Percentiles rank a stretch among this genome's conserved stretches.
These are phyloP conservation scores for Chlamydomonas sp. DNA, from an alignment of 139 green algal genomes.

Conservation along the genomic window DNA sequence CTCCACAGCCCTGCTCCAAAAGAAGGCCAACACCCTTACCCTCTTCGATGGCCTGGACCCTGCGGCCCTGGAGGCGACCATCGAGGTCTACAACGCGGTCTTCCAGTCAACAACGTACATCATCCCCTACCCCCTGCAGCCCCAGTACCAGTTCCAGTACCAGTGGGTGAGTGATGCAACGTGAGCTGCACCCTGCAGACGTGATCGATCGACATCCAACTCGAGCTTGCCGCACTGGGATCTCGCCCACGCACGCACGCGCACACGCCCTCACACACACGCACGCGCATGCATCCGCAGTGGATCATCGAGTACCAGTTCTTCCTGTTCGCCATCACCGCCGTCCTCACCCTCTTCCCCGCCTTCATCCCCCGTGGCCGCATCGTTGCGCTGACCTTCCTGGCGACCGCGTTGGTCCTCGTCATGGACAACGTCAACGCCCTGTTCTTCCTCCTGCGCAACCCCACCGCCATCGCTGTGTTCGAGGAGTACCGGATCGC, in stretches of 20 bases:
- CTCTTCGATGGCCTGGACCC: background rate
- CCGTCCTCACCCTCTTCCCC: slow-evolving; percentile 15
- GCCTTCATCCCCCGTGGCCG: slow-evolving; percentile 13
- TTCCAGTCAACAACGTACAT: slow-evolving; percentile 24
- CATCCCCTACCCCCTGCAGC: slow-evolving; percentile 18
- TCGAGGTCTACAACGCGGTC: slow-evolving; percentile 8
- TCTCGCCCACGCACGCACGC: background rate
- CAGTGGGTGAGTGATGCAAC: slow-evolving; percentile 7
- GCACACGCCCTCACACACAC: no score
- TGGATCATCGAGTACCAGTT: slow-evolving; percentile 31
- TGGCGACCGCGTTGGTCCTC: slow-evolving; percentile 15
- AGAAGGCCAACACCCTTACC: slow-evolving; percentile 19
- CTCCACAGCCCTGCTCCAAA: slow-evolving; percentile 21
- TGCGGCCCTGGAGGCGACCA: background rate
- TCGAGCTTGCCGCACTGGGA: no score
- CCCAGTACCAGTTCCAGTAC: slow-evolving; percentile 31
- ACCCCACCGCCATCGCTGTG: slow-evolving; percentile 13
- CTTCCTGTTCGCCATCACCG: slow-evolving; percentile 19
- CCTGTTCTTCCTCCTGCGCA: slow-evolving; percentile 19
- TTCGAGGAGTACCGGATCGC: slow-evolving; percentile 16
- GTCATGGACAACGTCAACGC: slow-evolving; percentile 30
- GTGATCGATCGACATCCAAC: background rate
- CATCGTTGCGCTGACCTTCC: slow-evolving; percentile 22
- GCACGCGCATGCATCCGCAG: slow-evolving; percentile 13
- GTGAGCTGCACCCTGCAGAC: background rate